Base-by-base conservation (phyloP, 148 eudicot species). In the Cornus florida region DNA sequence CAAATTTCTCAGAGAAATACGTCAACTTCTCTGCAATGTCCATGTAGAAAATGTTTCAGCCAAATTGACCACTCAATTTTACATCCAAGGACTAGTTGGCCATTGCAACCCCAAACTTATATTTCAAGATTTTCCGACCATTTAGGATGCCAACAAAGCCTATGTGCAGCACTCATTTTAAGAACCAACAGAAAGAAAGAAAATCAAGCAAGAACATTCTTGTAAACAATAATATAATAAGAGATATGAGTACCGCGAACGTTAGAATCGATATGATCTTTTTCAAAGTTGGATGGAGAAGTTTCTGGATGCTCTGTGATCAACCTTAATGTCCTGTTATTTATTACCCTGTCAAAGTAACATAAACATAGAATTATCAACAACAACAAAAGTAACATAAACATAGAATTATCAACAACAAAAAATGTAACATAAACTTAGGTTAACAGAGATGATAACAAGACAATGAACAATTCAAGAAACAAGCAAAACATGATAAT, bases 1-100 rank as follows among this genome's bases (percentile, higher is more conserved):
- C 95, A 76, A 96, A 96, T 66, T 83, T 92, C 84, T 96, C 99
- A 6, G 98, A 96, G 86, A 89, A 93, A 84, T 92, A 96, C 74
- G 92, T 88, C 82, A 96, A 78, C 72, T 89, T 96, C 82, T 96
- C 99, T 96, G 98, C 90, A 83, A 78, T 88, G 31, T 43, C 48
- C 74, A 75, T 19, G 76, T 69, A 56, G 65, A 66, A 35, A 46
- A 50, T 39, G 67, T 41, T 43, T 75, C 70, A 57, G 17, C 66
- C 31, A 69, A 75, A 76, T 14, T 10, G 12, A 69, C 11, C 74
- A 59, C 53, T 39, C 59, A 78, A 77, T 33, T 56, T 56, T 2
- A 77, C 72, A 60, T 72, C 12, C n/a, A 78, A 38, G 20, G 66
- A 23, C 23, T 39, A 2, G 39, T 31, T n/a, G 33, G 10, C 31